These are phyloP conservation scores for Incumbomyces lentus DNA, from an alignment of 2,329 filamentous ascomycete genomes.

Conservation along the genomic window DNA sequence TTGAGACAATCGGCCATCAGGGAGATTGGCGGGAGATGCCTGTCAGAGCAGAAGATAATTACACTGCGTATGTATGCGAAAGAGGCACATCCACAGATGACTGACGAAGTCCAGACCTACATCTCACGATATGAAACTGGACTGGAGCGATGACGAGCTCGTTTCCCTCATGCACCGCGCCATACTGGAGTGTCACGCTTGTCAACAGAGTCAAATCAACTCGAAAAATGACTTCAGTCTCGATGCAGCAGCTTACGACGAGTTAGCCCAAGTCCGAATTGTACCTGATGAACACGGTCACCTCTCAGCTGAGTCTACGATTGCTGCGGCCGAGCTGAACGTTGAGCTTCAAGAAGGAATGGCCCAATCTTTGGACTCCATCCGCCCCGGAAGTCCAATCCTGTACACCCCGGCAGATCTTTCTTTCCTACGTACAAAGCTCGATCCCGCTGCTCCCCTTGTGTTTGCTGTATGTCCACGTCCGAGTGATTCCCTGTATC, in stretches of 20 bases:
- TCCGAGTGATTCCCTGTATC: too few relatives aligned
- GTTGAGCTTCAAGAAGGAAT: too few relatives aligned
- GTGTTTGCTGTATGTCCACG: slow-evolving; percentile 57
- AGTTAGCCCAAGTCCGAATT: background rate
- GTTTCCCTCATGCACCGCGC: slow-evolving; percentile 43
- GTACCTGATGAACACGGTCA: too few relatives aligned
- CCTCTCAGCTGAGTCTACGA: too few relatives aligned
- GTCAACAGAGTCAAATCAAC: background rate
- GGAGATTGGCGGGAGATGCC: slow-evolving; percentile 31
- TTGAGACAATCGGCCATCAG: slow-evolving; percentile 45
- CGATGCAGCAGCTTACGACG: background rate
- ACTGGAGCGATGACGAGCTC: slow-evolving; percentile 21
- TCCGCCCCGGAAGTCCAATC: too few relatives aligned
- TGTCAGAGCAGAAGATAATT: slow-evolving; percentile 29
- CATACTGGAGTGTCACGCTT: slow-evolving; percentile 37
- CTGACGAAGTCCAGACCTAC: slow-evolving; percentile 1
- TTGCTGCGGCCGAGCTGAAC: too few relatives aligned
- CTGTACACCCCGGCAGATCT: background rate
- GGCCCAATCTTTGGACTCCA: too few relatives aligned
- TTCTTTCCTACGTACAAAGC: background rate
- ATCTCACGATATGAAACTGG: background rate
- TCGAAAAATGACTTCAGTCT: background rate
- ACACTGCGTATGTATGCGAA: slow-evolving; percentile 30
- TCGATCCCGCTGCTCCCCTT: background rate
- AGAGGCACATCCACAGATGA: background rate